Evolutionary conservation across 2,329 filamentous ascomycete genomes (phyloP).

Genomic region (Cladophialophora bantiana): DNA sequence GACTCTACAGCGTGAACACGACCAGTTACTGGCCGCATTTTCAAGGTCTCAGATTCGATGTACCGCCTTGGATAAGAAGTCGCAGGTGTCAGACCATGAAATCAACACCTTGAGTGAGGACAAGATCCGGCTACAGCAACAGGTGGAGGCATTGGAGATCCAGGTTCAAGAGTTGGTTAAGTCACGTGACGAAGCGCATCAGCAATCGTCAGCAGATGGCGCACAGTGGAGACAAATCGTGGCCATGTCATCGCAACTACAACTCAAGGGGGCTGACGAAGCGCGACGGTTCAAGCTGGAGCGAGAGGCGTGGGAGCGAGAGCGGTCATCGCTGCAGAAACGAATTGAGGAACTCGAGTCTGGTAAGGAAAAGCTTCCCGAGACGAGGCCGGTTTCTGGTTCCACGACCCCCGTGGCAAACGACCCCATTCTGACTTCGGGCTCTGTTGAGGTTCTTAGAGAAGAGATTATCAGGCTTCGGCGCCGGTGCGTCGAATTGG

Average conservation of each 20-base stretch:
- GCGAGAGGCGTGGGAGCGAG: slow-evolving; percentile 48
- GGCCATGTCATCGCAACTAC: slow-evolving; percentile 57
- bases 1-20: slow-evolving; percentile 62
- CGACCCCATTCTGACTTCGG: slow-evolving; percentile 36
- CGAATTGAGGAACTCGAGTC: slow-evolving; percentile 48
- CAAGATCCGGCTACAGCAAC: slow-evolving; percentile 57
- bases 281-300: slow-evolving; percentile 52
- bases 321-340: slow-evolving; percentile 45
- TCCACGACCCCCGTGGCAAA: slow-evolving; percentile 32
- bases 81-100: slow-evolving; percentile 59
- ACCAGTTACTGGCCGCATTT: slow-evolving; percentile 59
- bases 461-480: slow-evolving; percentile 37
- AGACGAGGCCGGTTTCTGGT: slow-evolving; percentile 25
- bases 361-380: slow-evolving; percentile 30
- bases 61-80: slow-evolving; percentile 59
- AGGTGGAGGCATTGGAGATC: slow-evolving; percentile 56
- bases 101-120: slow-evolving; percentile 61
- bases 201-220: slow-evolving; percentile 52
- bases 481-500: slow-evolving; percentile 36
- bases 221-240: slow-evolving; percentile 60
- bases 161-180: slow-evolving; percentile 58
- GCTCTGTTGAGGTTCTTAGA: slow-evolving; percentile 38
- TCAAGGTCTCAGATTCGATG: slow-evolving; percentile 55
- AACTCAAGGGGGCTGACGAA: slow-evolving; percentile 53
- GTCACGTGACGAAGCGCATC: slow-evolving; percentile 56